phyloP scores from a whole-genome alignment of 75 land plant genomes.

The Picea sitchensis region DNA sequence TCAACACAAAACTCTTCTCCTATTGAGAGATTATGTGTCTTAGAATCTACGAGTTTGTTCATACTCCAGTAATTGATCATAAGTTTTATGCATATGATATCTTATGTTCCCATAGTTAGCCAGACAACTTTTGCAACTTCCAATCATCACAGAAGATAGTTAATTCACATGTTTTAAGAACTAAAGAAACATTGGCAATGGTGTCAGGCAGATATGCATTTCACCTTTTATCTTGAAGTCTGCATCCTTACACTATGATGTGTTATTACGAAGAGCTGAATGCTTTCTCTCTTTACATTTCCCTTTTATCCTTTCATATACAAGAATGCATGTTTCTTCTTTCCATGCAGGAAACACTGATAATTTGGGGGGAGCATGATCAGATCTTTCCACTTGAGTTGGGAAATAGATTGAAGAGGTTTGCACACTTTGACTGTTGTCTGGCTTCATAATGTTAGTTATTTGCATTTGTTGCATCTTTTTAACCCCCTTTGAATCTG shows the following conservation, averaged over 20 bases:
- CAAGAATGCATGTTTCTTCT: too few relatives aligned
- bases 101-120: background rate
- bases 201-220: background rate
- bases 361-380: too few relatives aligned
- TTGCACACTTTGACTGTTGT: too few relatives aligned
- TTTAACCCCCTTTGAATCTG: too few relatives aligned
- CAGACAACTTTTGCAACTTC: background rate
- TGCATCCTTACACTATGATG: background rate
- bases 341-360: too few relatives aligned
- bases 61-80: background rate
- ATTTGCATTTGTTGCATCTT: too few relatives aligned
- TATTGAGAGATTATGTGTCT: background rate
- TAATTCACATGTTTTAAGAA: background rate
- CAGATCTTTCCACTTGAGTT: too few relatives aligned
- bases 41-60: background rate
- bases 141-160: background rate
- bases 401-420: too few relatives aligned
- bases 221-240: background rate
- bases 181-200: background rate
- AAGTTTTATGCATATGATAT: background rate
- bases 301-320: too few relatives aligned
- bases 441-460: too few relatives aligned
- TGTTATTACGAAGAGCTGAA: background rate
- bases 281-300: background rate
- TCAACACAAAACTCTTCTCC: background rate